Conservation (phyloP, 2,329 filamentous ascomycete species). For the Macrophomina phaseolina region DNA sequence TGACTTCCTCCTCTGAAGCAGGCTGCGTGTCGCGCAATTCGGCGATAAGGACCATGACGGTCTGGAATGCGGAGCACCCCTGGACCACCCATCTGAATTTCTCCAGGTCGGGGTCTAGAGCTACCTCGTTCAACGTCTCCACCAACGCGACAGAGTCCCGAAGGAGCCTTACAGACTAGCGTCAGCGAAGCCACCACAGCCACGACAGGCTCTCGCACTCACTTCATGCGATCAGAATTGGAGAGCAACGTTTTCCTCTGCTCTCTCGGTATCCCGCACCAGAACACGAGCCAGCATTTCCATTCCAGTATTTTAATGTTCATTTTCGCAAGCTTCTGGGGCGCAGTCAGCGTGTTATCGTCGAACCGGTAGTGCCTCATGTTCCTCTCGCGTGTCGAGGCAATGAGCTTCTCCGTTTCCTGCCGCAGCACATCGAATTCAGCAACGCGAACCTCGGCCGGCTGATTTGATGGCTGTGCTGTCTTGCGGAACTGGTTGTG, state of each 20-base stretch:
- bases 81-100: slow-evolving; percentile 43
- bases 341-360: background rate
- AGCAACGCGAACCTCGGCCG: too few relatives aligned
- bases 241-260: background rate
- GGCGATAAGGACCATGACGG: slow-evolving; percentile 45
- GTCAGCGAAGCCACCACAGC: background rate
- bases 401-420: background rate
- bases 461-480: background rate
- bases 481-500: background rate
- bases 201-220: too few relatives aligned
- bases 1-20: background rate
- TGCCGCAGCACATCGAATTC: background rate
- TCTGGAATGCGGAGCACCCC: slow-evolving; percentile 27
- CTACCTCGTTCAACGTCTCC: background rate
- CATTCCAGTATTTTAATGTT: background rate
- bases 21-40: slow-evolving; percentile 39
- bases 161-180: background rate
- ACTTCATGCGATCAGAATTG: background rate
- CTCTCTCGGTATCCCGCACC: background rate
- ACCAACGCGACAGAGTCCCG: background rate
- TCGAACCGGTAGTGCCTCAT: background rate
- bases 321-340: background rate
- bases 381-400: background rate
- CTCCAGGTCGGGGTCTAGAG: background rate
- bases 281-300: slow-evolving; percentile 16